These are phyloP conservation scores for Colletotrichum sp. DNA, from an alignment of 2,329 filamentous ascomycete species.

Conservation along the genomic window DNA sequence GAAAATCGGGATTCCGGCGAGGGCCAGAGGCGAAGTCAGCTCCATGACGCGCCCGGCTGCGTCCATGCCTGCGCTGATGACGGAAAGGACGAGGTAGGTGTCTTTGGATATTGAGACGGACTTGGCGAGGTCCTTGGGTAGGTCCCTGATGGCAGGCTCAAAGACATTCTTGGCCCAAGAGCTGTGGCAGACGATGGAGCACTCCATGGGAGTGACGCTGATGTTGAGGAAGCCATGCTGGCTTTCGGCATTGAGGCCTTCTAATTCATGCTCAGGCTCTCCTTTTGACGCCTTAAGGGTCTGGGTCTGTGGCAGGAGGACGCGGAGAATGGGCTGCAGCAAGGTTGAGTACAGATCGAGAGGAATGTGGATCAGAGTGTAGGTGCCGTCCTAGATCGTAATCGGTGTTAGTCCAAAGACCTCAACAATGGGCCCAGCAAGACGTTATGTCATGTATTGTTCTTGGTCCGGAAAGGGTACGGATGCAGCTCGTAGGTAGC, in stretches of 20 bases:
- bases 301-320: slow-evolving; percentile 73
- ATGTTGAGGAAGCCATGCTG: slow-evolving; percentile 90
- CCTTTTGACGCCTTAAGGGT: slow-evolving; percentile 39
- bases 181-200: slow-evolving; percentile 87
- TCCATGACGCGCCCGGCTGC: slow-evolving; percentile 91
- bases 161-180: slow-evolving; percentile 78
- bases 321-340: slow-evolving; percentile 83
- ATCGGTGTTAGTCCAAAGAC: background rate
- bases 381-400: slow-evolving; percentile 73
- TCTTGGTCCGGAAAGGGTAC: background rate
- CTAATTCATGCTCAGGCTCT: slow-evolving; percentile 41
- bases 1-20: slow-evolving; percentile 95
- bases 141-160: slow-evolving; percentile 64
- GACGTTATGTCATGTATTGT: background rate
- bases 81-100: slow-evolving; percentile 86
- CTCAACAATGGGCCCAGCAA: background rate
- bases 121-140: slow-evolving; percentile 59
- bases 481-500: background rate
- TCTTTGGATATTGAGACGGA: slow-evolving; percentile 79
- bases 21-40: slow-evolving; percentile 85
- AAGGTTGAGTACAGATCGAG: slow-evolving; percentile 78
- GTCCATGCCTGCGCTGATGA: slow-evolving; percentile 88
- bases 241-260: slow-evolving; percentile 54
- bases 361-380: slow-evolving; percentile 91
- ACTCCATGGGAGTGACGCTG: slow-evolving; percentile 89